Conservation (phyloP, 2,329 filamentous ascomycete genomes). For the Rutstroemia sp. region DNA sequence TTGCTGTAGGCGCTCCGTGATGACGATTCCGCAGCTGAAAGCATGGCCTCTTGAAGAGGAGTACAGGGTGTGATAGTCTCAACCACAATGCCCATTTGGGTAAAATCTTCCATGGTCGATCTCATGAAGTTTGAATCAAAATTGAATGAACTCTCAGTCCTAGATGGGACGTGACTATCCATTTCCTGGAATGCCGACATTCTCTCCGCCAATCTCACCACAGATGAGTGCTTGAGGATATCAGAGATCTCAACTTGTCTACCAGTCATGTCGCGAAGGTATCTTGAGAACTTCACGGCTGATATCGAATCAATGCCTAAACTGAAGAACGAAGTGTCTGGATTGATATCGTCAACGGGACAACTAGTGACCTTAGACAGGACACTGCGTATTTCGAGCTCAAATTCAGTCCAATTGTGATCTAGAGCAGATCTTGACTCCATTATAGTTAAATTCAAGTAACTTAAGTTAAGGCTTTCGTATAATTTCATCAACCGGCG, state of each 20-base stretch:
- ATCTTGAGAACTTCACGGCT: slow-evolving; percentile 61
- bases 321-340: slow-evolving; percentile 67
- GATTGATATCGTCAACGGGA: slow-evolving; percentile 40
- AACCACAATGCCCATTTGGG: slow-evolving; percentile 30
- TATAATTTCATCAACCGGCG: slow-evolving; percentile 43
- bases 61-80: slow-evolving; percentile 69
- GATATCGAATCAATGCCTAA: slow-evolving; percentile 79
- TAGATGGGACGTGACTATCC: not conserved
- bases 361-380: slow-evolving; percentile 21
- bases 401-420: slow-evolving; percentile 43
- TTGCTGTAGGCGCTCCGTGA: slow-evolving; percentile 60
- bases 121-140: slow-evolving; percentile 19
- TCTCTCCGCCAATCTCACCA: slow-evolving; percentile 49
- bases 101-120: slow-evolving; percentile 17
- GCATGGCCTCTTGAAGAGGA: slow-evolving; percentile 81
- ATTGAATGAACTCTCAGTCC: slow-evolving; percentile 14
- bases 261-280: slow-evolving; percentile 40
- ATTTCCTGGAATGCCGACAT: slow-evolving; percentile 13
- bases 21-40: slow-evolving; percentile 46
- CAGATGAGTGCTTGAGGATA: slow-evolving; percentile 60
- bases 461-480: slow-evolving; percentile 35
- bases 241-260: slow-evolving; percentile 55
- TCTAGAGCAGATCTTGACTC: slow-evolving; percentile 9
- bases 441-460: slow-evolving; percentile 34
- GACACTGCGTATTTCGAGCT: slow-evolving; percentile 46